Base-by-base conservation (phyloP, 306 rosid species). In the Mimosa bimucronata region DNA sequence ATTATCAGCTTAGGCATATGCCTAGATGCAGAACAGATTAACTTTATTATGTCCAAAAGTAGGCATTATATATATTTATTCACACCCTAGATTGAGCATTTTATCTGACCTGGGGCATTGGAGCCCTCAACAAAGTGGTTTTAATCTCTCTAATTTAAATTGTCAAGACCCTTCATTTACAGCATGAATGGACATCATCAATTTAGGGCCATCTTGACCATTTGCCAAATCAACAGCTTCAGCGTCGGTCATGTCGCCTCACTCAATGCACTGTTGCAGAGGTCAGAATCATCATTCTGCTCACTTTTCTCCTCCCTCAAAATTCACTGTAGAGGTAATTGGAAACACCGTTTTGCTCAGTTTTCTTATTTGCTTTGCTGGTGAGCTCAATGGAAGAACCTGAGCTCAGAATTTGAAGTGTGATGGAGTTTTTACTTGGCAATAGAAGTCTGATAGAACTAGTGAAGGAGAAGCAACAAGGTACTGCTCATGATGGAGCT, bases 1-100 rank as follows among this genome's bases (percentile, higher is more conserved):
- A 44, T n/a, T 9, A 25, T n/a, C n/a, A n/a, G n/a, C n/a, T n/a
- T n/a, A n/a, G n/a, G 58, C 53, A 55, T 40, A 25, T 83, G 62
- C 19, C 52, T 52, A 21, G 15, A 57, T 23, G 31, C 30, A 23
- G 30, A 57, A 58, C 21, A 21, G n/a, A 53, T 31, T 42, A 40
- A 62, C 45, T 30, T 41, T 62, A 28, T 65, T 65, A 65, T 78
- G 46, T 57, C 46, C 66, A 12, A 12, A 55, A 68, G 37, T 44
- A 45, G 71, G 46, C 45, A 44, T 65, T n/a, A n/a, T 19, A 30
- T 66, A 67, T 6, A 67, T 57, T 15, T 50, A 29, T 38, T 28
- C 26, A 53, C 55, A 45, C 40, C 34, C 41, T 76, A 60, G 60
- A 41, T 44, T 3, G 61, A 4, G 62, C 52, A 40, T 53, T 55